Base-by-base conservation (phyloP, 2,329 filamentous ascomycete species). In the Dothidotthia symphoricarpi region DNA sequence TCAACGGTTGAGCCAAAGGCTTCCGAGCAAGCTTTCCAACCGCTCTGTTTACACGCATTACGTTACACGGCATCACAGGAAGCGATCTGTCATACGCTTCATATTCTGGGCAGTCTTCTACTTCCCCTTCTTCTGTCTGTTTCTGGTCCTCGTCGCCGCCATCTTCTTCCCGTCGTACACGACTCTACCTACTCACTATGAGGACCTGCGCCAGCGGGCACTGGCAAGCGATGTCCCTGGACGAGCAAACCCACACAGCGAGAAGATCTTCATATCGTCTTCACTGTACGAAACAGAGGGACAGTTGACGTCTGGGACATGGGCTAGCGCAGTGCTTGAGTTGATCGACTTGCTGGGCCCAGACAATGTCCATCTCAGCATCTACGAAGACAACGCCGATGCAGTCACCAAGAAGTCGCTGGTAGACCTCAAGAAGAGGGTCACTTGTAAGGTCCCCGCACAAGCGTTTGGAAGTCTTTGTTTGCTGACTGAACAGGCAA, bases 181-280 rank as follows among this genome's bases (percentile, higher is more conserved):
- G 2, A 63, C 69, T 40, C 70, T 68, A 12, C 78, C 78, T 5
- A 47, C 68, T 7, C 77, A 78, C 55, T 81, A 81, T 51, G 41
- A 64, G 27, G 62, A 65, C 33, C 55, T 73, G 8, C 66, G 64
- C n/a, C 43, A 63, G 36, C 59, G 62, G 7, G 59, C 66, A 1
- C 42, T 57, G 7, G 45, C 45, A 3, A 49, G 48, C 14, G 39
- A 43, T 22, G 22, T 44, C 25, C 57, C 62, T 7, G 69, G 68
- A 3, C 59, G 75, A 31, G 77, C 70, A 6, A 82, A 82, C 46
- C 55, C 69, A 2, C 64, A 70, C 36, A 71, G 78, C 33, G 82
- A 88, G 60, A 84, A 81, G 53, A 70, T 88, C n/a, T 88, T 85
- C 56, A 85, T 89, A 34, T 82, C 82, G 1, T 79, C 84, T 12